Percentiles rank a stretch among this genome's conserved stretches.
phyloP scores from a whole-genome alignment of 129 eudicot species.

The Calendula officinalis region DNA sequence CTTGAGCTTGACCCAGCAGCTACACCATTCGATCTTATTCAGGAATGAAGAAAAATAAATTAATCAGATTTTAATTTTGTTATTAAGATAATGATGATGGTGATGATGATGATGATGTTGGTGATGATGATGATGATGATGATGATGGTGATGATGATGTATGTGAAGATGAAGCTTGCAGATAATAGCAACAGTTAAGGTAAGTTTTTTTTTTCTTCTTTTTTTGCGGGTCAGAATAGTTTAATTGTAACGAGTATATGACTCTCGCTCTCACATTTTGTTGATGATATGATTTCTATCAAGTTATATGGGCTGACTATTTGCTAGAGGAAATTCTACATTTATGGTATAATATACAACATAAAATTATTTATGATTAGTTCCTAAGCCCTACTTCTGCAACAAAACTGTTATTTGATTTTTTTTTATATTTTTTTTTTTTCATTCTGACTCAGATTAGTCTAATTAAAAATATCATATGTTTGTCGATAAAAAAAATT shows the following conservation, averaged over 20 bases:
- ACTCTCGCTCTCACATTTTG: constrained; percentile 16
- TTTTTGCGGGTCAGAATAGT: constrained; percentile 17
- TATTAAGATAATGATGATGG: constrained; percentile 14
- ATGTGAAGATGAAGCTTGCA: background rate
- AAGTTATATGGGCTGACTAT: constrained; percentile 24
- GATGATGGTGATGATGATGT: constrained; percentile 5
- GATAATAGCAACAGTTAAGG: constrained; percentile 15
- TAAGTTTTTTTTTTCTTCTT: constrained; percentile 25
- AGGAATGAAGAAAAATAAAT: constrained; percentile 36
- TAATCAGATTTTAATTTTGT: background rate
- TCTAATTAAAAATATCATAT: no score
- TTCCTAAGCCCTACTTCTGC: constrained; percentile 24
- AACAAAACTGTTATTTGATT: background rate
- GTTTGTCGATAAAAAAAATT: no score
- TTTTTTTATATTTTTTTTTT: background rate
- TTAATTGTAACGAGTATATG: constrained; percentile 28
- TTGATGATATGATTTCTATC: constrained; percentile 16
- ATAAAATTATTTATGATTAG: constrained; percentile 17
- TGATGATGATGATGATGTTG: background rate
- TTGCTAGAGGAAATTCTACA: constrained; percentile 15
- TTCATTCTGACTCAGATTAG: no score
- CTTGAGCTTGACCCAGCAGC: constrained; percentile 95
- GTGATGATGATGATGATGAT: constrained; percentile 15
- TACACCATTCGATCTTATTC: constrained; percentile 81
- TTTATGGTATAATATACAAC: constrained; percentile 26